A percentile compares a stretch with the other conserved stretches of the same genome.
Conservation (phyloP, 352 stramenopile genomes). For the Pythium myriotylum region DNA sequence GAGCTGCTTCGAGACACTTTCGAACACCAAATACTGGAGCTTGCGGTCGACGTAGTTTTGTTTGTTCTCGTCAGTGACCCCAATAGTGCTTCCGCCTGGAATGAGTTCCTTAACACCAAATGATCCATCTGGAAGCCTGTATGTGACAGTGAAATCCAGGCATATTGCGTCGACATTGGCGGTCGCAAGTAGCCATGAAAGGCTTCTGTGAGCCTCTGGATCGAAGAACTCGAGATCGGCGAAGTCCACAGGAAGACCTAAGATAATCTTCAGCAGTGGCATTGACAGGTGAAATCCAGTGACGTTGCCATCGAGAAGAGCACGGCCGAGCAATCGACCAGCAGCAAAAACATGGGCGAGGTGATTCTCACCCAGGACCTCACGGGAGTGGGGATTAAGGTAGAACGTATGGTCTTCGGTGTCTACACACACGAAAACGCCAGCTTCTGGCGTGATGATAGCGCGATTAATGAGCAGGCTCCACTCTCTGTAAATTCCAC, state of each 20-base stretch:
- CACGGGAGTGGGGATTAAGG: constrained; percentile 46
- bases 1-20: constrained; percentile 82
- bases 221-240: constrained; percentile 48
- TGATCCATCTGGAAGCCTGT: constrained; percentile 8
- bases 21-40: constrained; percentile 91
- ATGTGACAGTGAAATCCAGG: constrained; percentile 45
- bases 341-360: constrained; percentile 48
- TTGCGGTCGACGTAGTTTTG: constrained; percentile 87
- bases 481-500: constrained; percentile 71
- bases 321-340: constrained; percentile 50
- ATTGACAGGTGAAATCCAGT: constrained; percentile 49
- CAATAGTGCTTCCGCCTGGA: constrained; percentile 37
- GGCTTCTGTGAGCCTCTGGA: constrained; percentile 31
- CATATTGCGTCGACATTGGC: constrained; percentile 39
- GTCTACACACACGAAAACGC: constrained; percentile 49
- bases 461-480: constrained; percentile 64
- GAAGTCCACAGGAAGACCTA: constrained; percentile 31
- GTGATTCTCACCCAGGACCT: constrained; percentile 30
- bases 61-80: constrained; percentile 93
- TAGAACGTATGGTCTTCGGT: constrained; percentile 50
- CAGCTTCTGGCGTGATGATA: constrained; percentile 35
- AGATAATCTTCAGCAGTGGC: constrained; percentile 52
- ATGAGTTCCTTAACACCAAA: constrained; percentile 35
- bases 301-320: constrained; percentile 86
- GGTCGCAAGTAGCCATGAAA: constrained; percentile 33